Conservation (phyloP, 139 green algal species). For the Nannochloris sp. region DNA sequence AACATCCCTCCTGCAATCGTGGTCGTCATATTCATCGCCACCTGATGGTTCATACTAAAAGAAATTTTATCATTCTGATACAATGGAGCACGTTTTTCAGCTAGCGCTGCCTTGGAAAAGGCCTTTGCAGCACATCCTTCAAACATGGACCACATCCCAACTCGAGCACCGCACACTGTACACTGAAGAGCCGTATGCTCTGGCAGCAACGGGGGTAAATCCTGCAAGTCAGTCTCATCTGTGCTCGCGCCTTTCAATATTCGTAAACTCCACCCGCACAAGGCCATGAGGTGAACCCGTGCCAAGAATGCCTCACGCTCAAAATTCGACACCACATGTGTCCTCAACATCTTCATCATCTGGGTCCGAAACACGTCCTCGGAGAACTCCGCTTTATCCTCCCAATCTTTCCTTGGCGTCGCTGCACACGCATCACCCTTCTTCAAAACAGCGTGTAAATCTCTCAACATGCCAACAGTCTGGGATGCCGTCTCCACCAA, state of each 20-base stretch:
- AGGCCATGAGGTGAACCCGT: constrained; percentile 19
- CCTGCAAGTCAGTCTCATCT: neutral
- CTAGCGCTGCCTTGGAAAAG: neutral
- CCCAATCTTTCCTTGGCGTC: neutral
- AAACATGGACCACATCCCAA: constrained; percentile 38
- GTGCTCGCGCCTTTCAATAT: neutral
- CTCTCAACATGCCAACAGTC: neutral
- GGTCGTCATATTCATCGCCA: constrained; percentile 1
- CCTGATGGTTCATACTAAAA: neutral
- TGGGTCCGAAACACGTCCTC: neutral
- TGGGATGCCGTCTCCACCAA: too few species aligned
- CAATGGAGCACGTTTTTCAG: neutral
- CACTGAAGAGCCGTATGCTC: constrained; percentile 31
- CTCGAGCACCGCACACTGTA: constrained; percentile 29
- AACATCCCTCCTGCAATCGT: constrained; percentile 4
- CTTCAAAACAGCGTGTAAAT: neutral
- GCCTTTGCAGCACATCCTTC: constrained; percentile 10
- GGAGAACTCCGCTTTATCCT: neutral
- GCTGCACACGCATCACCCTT: neutral
- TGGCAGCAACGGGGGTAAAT: constrained; percentile 1
- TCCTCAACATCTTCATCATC: neutral
- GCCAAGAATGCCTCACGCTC: constrained; percentile 6
- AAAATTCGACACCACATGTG: neutral
- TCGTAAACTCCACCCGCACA: constrained; percentile 37
- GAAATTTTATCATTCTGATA: neutral